Evolutionary conservation across 805 yeast genomes (phyloP), one percentile per base, ranked within the genome.

Genomic region (Clavispora carvajalis): DNA sequence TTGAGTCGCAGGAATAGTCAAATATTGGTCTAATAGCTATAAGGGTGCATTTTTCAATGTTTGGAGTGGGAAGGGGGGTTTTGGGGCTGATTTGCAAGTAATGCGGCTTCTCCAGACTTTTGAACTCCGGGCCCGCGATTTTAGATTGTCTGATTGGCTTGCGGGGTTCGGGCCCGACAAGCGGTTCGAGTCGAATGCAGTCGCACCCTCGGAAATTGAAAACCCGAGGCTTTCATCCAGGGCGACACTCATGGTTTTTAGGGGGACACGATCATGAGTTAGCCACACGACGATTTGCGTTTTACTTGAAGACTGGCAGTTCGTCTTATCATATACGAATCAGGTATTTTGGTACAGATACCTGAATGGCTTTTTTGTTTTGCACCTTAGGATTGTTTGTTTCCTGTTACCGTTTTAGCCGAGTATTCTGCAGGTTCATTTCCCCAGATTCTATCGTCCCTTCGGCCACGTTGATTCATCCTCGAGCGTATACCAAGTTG

Each of bases 61-160:
- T n/a, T n/a, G n/a, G n/a, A 7, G 33, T 30, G 33, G 21, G 2
- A 29, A 16, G 16, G 21, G 18, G 13, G 33, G 19, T n/a, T 3
- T 31, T 17, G 23, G 23, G 15, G 8, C 22, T 8, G n/a, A 8
- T 17, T 31, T 15, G 34, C 19, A 29, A 23, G 10, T n/a, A 23
- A 22, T 17, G 28, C 34, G 34, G 36, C 29, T 49, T 48, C 56
- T 52, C 56, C 55, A 51, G 51, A 46, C 19, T 49, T 51, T 52
- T 41, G 45, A 49, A 47, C 50, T 53, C 59, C 59, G 61, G 54
- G 46, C 7, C 47, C 49, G 44, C 38, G 46, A 43, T 41, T 44
- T 38, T 31, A 41, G 42, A 41, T 24, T 26, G 22, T n/a, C 10
- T 35, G 16, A 57, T 56, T 57, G 61, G 60, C 43, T n/a, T 31